phyloP scores from a whole-genome alignment of 768 basidiomycete species.

The Lenzites betulinus region DNA sequence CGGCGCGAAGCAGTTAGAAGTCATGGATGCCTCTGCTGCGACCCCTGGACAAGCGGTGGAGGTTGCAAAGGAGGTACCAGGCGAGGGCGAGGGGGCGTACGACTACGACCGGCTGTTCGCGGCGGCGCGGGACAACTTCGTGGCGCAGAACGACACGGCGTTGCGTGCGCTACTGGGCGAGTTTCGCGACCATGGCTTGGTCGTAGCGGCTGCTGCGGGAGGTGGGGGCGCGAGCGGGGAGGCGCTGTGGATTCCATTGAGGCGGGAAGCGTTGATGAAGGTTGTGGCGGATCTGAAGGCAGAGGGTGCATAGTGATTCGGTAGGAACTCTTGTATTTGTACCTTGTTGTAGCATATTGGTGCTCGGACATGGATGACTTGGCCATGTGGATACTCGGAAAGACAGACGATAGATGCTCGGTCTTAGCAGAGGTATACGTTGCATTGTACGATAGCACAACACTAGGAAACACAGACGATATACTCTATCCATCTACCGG shows the following conservation, averaged over 20 bases:
- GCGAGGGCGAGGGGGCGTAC: conserved; percentile 49
- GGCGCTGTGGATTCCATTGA: conserved; percentile 84
- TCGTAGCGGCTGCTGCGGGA: conserved; percentile 47
- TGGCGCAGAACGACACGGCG: conserved; percentile 87
- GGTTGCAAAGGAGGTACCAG: conserved; percentile 26
- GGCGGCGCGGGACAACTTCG: conserved; percentile 76
- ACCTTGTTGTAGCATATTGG: background rate
- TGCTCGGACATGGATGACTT: too few species aligned
- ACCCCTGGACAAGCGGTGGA: conserved; percentile 18
- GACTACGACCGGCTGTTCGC: conserved; percentile 71
- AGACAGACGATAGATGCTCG: too few species aligned
- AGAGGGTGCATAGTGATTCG: conserved; percentile 10
- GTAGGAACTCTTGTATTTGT: background rate
- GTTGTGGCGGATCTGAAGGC: conserved; percentile 25
- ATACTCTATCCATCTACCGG: too few species aligned
- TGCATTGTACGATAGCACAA: too few species aligned
- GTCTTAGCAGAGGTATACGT: too few species aligned
- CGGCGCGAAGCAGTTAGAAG: conserved; percentile 65
- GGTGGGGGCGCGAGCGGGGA: conserved; percentile 48
- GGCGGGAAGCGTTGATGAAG: conserved; percentile 54
- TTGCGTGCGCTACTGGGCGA: conserved; percentile 82
- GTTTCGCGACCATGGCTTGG: conserved; percentile 87
- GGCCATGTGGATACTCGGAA: too few species aligned
- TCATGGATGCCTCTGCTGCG: conserved; percentile 45
- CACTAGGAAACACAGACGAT: too few species aligned